Evolutionary conservation across 176 grass and related monocot genomes (phyloP), one percentile per base, ranked within the genome.

Genomic region (Aegilops bicornis): DNA sequence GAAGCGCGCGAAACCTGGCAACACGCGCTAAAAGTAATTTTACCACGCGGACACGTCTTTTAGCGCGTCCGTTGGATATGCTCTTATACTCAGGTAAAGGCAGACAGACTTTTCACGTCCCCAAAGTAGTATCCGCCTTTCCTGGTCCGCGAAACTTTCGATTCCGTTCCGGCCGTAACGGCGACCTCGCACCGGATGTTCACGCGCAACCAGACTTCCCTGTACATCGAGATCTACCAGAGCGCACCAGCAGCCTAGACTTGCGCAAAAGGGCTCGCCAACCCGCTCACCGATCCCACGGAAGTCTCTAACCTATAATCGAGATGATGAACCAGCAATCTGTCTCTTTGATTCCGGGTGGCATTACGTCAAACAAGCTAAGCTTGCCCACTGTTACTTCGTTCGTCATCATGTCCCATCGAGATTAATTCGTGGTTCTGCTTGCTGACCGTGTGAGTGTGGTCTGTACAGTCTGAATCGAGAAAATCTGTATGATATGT

Each of bases 351-450:
- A 43, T 22, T 65, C 61, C 15, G 16, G 62, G 25, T 23, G 79
- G 63, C 31, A 16, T 25, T 4, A 23, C 63, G 63, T 68, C 79
- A 42, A 42, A 42, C 39, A 42, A 42, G 39, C 39, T 40, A 40
- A 40, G 39, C 9, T 42, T 42, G 39, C 2, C 39, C 39, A 42
- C 39, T 42, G 39, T 10, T 95, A 93, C 89, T 95, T 93, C 72
- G 6, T 58, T 19, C 54, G 5, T 19, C 30, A 33, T 68, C 6
- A 68, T 33, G 66, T 69, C 66, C 66, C 66, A 20, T 68, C 65
- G 16, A 32, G 30, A 35, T 69, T 32, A 35, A 8, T 17, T 69
- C 16, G 32, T 32, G 31, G 31, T 69, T 69, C 31, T 69, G 66
- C 66, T 20, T 17, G 19, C 66, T 10, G 13, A 48, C 47, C 47